Base-by-base conservation (phyloP, 228 moss, liverwort and hornwort species). In the Sphagnum magellanicum region DNA sequence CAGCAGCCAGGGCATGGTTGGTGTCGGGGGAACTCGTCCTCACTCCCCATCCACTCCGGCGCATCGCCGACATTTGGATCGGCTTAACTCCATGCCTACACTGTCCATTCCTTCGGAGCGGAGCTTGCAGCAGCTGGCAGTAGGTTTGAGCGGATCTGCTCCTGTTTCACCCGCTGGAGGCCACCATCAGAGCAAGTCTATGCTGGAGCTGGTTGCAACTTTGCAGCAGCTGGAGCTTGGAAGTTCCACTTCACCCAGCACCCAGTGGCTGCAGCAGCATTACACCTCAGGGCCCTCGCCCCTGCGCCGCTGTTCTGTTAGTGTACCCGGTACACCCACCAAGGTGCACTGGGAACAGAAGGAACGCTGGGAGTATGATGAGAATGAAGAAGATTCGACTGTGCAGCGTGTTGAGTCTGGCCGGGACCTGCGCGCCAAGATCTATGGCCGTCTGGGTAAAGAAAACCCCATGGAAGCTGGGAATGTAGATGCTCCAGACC, bases 11-110 rank as follows among this genome's bases (percentile, higher is more conserved):
- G 84, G 72, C 70, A 70, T 79, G 4, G 76, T 71, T 5, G 71
- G 75, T 4, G 55, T 57, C 58, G 73, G 74, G 0, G 66, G 58
- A 0, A 67, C 72, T 4, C 32, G 32, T 32, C 74, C 70, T 5
- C 83, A 88, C 5, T 73, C 67, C 0, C 86, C 86, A 69, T 64
- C 88, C 4, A 76, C 85, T 5, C 91, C 97, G 0, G 89, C 90
- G 0, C 97, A 97, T 46, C 81, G 97, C 8, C 82, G 97, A 16
- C 97, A 97, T 74, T 77, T 97, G 72, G 97, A 97, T 69, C 82
- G 97, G 0, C 68, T 97, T 73, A 93, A 97, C 79, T 97, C 97
- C 49, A 93, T 97, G 97, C 97, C 97, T 0, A 79, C 97, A 0
- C 58, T 97, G 51, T 87, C 97, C 5, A 97, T 93, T 53, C 97